Evolutionary conservation across 2,329 filamentous ascomycete species (phyloP).

Genomic region (Colletotrichum paranaense): DNA sequence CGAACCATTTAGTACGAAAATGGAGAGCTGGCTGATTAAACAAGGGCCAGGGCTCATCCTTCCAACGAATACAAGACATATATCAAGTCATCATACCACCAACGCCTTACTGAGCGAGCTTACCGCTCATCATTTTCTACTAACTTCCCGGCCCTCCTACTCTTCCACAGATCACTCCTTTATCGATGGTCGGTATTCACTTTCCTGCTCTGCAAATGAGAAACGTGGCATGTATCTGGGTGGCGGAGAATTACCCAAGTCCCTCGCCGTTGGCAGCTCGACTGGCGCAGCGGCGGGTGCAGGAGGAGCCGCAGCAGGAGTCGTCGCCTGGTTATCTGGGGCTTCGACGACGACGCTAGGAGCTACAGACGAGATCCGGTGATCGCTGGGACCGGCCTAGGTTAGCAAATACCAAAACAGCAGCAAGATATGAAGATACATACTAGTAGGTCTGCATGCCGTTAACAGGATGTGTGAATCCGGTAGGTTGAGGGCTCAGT

Average conservation of each 20-base stretch:
- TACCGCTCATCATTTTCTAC: background rate
- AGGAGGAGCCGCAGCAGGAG: conserved; percentile 12
- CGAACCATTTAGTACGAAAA: background rate
- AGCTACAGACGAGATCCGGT: conserved; percentile 24
- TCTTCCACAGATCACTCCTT: background rate
- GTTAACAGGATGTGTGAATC: conserved; percentile 8
- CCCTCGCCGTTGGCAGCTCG: conserved; percentile 48
- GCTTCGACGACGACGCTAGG: conserved; percentile 27
- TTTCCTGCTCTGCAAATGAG: conserved; percentile 43
- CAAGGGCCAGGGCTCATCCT: too few relatives aligned
- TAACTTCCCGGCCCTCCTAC: background rate
- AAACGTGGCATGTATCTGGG: conserved; percentile 46
- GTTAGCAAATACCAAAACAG: conserved; percentile 11
- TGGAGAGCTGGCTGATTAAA: too few relatives aligned
- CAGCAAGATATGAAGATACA: conserved; percentile 31
- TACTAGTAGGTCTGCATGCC: conserved; percentile 41
- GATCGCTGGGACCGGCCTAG: background rate
- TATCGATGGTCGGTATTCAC: background rate
- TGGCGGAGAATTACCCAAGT: conserved; percentile 47
- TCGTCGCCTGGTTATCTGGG: conserved; percentile 25
- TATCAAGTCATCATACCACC: background rate
- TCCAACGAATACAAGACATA: background rate
- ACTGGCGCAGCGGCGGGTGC: conserved; percentile 37
- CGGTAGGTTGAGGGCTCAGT: conserved; percentile 18
- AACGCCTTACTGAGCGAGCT: background rate